Evolutionary conservation across 2,329 filamentous ascomycete genomes (phyloP).

Genomic region (Hypoxylon sp.): DNA sequence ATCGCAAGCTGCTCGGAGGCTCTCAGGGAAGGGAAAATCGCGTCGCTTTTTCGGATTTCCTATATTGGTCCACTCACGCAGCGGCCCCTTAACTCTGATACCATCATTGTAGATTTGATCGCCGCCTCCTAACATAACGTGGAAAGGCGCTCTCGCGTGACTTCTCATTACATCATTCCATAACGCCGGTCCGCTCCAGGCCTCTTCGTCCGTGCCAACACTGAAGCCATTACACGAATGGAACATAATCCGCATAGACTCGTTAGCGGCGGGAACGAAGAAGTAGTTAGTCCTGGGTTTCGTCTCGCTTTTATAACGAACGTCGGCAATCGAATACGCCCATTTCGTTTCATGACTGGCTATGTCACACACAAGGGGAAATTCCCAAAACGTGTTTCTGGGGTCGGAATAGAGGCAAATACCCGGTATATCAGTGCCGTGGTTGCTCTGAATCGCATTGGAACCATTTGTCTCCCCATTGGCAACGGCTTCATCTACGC

Average conservation of each 20-base stretch:
- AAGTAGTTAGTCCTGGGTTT: constrained; percentile 77
- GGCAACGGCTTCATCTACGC: constrained; percentile 54
- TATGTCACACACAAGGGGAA: constrained; percentile 85
- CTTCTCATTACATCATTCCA: constrained; percentile 94
- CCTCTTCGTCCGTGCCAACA: constrained; percentile 78
- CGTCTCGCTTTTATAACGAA: constrained; percentile 72
- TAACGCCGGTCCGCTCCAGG: constrained; percentile 90
- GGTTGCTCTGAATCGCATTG: constrained; percentile 61
- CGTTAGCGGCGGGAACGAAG: constrained; percentile 84
- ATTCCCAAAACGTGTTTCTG: constrained; percentile 91
- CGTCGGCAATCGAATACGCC: constrained; percentile 80
- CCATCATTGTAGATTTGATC: constrained; percentile 98
- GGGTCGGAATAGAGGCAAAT: constrained; percentile 75
- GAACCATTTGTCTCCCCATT: constrained; percentile 49
- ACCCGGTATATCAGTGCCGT: constrained; percentile 63
- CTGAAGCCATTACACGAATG: constrained; percentile 98
- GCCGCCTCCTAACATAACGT: constrained; percentile 95
- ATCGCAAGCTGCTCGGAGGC: constrained; percentile 86
- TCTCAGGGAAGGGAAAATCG: constrained; percentile 81
- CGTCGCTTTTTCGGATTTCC: constrained; percentile 87
- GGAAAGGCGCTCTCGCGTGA: constrained; percentile 86
- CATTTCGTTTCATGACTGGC: constrained; percentile 78
- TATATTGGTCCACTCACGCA: constrained; percentile 86
- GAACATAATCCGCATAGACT: constrained; percentile 99
- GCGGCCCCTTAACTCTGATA: constrained; percentile 85